A percentile compares a stretch with the other conserved stretches of the same genome.
phyloP scores from a whole-genome alignment of 192 early-diverging fungal species.

The Helicostylum pulchrum region DNA sequence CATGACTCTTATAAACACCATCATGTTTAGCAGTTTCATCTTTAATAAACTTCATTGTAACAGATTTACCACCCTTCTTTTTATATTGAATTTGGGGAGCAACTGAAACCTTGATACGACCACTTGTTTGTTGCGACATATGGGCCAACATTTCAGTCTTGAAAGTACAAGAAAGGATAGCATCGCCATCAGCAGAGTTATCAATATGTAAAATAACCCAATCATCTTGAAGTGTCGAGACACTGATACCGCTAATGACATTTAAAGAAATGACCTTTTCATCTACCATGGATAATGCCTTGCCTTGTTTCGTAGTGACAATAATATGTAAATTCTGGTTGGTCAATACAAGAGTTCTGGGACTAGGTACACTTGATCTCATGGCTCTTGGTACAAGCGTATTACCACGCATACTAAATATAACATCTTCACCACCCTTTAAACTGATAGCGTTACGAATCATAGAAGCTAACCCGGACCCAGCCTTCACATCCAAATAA shows the following conservation, averaged over 20 bases:
- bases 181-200: constrained; percentile 53
- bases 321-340: constrained; percentile 56
- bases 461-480: constrained; percentile 42
- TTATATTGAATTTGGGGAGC: constrained; percentile 56
- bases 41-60: constrained; percentile 72
- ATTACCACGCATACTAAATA: constrained; percentile 62
- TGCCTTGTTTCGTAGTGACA: constrained; percentile 52
- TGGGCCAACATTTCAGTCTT: constrained; percentile 74
- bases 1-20: constrained; percentile 68
- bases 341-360: constrained; percentile 71
- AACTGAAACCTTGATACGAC: constrained; percentile 58
- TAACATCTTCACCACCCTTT: constrained; percentile 47
- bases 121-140: constrained; percentile 54
- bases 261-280: constrained; percentile 57
- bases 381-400: constrained; percentile 66
- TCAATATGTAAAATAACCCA: constrained; percentile 67
- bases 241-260: constrained; percentile 54
- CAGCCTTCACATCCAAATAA: constrained; percentile 70
- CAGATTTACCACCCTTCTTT: constrained; percentile 72
- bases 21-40: constrained; percentile 52
- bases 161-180: constrained; percentile 60
- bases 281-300: constrained; percentile 46
- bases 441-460: constrained; percentile 47
- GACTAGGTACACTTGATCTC: constrained; percentile 71
- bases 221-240: constrained; percentile 70